A percentile compares a stretch with the other conserved stretches of the same genome.
phyloP scores from a whole-genome alignment of 129 eudicot genomes.

The Flaveria linearis region DNA sequence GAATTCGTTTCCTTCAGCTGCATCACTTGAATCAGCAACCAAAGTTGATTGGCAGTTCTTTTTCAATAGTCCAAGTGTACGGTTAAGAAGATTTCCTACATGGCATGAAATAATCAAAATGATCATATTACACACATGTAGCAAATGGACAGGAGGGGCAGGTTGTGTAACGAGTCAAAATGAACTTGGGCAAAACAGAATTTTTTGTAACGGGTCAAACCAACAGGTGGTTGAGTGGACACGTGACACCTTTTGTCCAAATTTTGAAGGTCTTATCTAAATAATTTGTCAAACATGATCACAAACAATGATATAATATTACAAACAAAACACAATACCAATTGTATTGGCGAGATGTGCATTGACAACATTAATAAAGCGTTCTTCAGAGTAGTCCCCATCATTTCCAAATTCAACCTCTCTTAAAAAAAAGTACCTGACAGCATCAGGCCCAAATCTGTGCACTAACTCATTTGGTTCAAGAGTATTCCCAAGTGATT shows the following conservation, averaged over 20 bases:
- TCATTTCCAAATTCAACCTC: constrained; percentile 96
- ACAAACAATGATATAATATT: background rate
- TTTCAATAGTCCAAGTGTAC: constrained; percentile 94
- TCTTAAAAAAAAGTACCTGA: constrained; percentile 90
- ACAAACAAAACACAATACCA: constrained; percentile 42
- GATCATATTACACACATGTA: background rate
- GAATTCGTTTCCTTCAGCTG: constrained; percentile 85
- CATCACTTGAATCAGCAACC: constrained; percentile 69
- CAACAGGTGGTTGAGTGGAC: no score
- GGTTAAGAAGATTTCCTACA: constrained; percentile 96
- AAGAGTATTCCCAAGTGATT: constrained; percentile 91
- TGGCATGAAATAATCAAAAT: constrained; percentile 22
- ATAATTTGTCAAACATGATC: background rate
- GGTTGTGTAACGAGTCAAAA: background rate
- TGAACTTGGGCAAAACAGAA: background rate
- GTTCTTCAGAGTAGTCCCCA: constrained; percentile 96
- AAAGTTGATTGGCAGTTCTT: constrained; percentile 94
- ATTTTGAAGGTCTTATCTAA: background rate
- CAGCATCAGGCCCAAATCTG: constrained; percentile 85
- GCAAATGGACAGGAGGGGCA: background rate
- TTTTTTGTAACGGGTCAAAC: background rate
- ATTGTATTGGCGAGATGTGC: constrained; percentile 98
- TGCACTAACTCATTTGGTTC: constrained; percentile 89
- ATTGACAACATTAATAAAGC: constrained; percentile 82
- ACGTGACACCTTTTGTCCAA: background rate